Base-by-base conservation (phyloP, 192 early-diverging fungal species). In the Oehlia diaphana region DNA sequence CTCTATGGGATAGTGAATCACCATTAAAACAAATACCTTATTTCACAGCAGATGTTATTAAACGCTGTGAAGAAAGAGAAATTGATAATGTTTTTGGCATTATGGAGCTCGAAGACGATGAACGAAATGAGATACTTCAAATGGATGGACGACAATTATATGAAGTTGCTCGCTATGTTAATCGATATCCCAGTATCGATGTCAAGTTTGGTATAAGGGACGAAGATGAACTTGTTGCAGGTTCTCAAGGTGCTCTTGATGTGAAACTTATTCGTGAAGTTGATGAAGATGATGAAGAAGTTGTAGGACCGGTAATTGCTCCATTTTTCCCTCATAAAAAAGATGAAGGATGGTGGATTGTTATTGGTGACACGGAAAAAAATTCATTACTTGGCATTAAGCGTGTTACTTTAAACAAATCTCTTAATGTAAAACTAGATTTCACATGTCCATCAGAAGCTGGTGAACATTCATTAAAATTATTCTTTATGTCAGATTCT, bases 341-440 rank as follows among this genome's bases (percentile, higher is more conserved):
- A 84, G 91, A 94, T 67, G 98, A 99, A 84, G 92, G 92, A 16
- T 99, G 98, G 98, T 99, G 98, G 98, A 83, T 98, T 74, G 94
- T 99, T 9, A 80, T 99, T 53, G 97, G 94, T 26, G 95, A 98
- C 39, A 84, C 92, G 13, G 79, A 87, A 19, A 85, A 86, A 5
- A 96, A 97, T 81, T 83, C 93, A 9, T 84, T 99, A 64, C 75
- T 96, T 71, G 93, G 94, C 2, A 95, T 99, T 81, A 98, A 98
- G 87, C 86, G 97, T n/a, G 85, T 93, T 19, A 90, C 88, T 3
- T 77, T 98, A 28, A 91, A 91, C 63, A 80, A 90, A 42, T 81
- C 85, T 65, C 84, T 92, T 44, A 75, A 78, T 9, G 87, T 96
- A 7, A 89, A 89, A 50, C 82, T 99, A n/a, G 95, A 96, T 74